A percentile compares a stretch with the other conserved stretches of the same genome.
These are phyloP conservation scores for Anthracocystis walkeri DNA, from an alignment of 1,284 basidiomycete genomes.

Conservation along the genomic window DNA sequence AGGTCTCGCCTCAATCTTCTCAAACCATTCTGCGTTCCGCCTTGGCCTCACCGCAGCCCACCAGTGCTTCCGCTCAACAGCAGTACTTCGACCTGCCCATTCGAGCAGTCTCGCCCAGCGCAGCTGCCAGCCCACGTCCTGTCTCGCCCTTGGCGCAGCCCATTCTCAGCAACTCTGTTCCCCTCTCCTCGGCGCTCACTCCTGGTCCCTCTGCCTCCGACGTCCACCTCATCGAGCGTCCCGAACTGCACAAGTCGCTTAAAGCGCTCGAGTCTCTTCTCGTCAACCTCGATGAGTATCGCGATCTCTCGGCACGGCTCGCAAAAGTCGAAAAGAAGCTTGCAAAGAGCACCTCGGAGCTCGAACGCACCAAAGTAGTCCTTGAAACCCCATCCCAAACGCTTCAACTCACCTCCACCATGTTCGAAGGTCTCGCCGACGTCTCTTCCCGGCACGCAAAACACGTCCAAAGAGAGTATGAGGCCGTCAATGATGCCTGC, in stretches of 20 bases:
- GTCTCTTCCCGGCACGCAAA: constrained; percentile 61
- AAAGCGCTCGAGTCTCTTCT: constrained; percentile 63
- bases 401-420: constrained; percentile 48
- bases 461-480: constrained; percentile 65
- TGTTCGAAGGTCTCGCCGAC: constrained; percentile 63
- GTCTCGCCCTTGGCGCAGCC: constrained; percentile 22
- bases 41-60: constrained; percentile 29
- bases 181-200: constrained; percentile 10
- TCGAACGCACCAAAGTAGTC: constrained; percentile 59
- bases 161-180: constrained; percentile 5
- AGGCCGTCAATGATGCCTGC: constrained; percentile 64
- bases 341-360: constrained; percentile 55
- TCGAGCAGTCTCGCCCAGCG: constrained; percentile 12
- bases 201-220: not conserved
- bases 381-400: constrained; percentile 58
- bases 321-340: constrained; percentile 67
- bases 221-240: constrained; percentile 51
- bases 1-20: constrained; percentile 35
- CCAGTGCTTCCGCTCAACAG: constrained; percentile 33
- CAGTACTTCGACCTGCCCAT: constrained; percentile 45
- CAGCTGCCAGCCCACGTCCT: constrained; percentile 9
- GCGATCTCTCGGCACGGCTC: constrained; percentile 56
- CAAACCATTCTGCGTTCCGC: constrained; percentile 20
- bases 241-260: constrained; percentile 65
- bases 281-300: constrained; percentile 66